Base-by-base conservation (phyloP, 805 yeast genomes). In the Yarrowia divulgata region DNA sequence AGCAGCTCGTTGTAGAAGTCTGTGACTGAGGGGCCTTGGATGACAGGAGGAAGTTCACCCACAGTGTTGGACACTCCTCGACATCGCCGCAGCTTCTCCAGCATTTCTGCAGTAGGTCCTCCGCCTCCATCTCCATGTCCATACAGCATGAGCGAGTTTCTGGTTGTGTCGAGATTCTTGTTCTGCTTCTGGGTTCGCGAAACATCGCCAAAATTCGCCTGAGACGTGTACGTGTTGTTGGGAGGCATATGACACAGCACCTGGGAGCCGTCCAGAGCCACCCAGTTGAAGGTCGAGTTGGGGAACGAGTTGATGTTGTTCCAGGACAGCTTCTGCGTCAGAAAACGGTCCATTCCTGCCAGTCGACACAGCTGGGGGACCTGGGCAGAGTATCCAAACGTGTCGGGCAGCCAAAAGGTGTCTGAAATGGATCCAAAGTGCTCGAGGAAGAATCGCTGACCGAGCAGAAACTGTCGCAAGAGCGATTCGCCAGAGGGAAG, bases 91-190 rank as follows among this genome's bases (percentile, higher is more conserved):
- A 94, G 83, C 77, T 92, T 93, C 76, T 95, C 98, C 72, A 94
- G 75, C 97, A 93, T 93, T 75, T 91, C 97, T 48, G 90, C 90
- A 4, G 91, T 88, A 57, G 99, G 98, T 8, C 99, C 99, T 72
- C 99, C 99, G 71, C 99, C 99, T 74, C 99, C 99, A 77, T 94
- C 99, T 75, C 99, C 99, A 74, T 90, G 88, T 48, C 99, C 99
- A 74, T 86, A 95, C 52, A 93, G 81, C 75, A 95, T 80, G 73
- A 94, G 81, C 0, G 97, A 94, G 10, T 90, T 87, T 70, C 90
- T 94, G 69, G 88, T 93, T 71, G 88, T 86, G 69, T 92, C 88
- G 72, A 90, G 81, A 74, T 93, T 91, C 80, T 93, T 90, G 80
- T 95, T 97, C 75, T 92, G 94, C 34, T 82, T 80, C 69, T 88